Evolutionary conservation across 306 rosid genomes (phyloP).

Genomic region (Astragalus membranaceus): DNA sequence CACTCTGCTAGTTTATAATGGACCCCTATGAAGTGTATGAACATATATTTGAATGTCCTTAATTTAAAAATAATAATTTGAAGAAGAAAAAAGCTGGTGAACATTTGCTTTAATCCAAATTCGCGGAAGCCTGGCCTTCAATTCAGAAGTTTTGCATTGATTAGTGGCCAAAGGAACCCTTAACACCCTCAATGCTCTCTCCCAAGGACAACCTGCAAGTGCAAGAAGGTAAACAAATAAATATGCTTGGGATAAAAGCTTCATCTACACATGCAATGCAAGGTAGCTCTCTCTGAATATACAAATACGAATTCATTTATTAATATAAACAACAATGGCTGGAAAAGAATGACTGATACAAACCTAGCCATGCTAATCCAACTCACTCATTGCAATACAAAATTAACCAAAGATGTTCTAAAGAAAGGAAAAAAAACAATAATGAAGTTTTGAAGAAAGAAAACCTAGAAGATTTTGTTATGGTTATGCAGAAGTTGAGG

Average conservation of each 20-base stretch:
- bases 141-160: background rate
- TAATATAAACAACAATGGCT: background rate
- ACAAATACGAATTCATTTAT: background rate
- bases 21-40: background rate
- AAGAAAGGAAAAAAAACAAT: background rate
- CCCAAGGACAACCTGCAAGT: conserved; percentile 80
- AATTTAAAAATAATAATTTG: background rate
- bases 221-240: conserved; percentile 11
- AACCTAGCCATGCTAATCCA: background rate
- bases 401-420: background rate
- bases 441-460: background rate
- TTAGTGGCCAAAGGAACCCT: conserved; percentile 58
- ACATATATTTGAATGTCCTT: background rate
- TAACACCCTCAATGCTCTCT: conserved; percentile 79
- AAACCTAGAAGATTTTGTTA: background rate
- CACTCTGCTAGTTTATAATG: background rate
- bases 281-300: conserved; percentile 1
- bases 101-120: background rate
- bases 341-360: background rate
- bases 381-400: background rate
- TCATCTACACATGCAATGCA: background rate
- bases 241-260: conserved; percentile 3
- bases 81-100: background rate
- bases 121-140: background rate
- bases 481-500: background rate